Conservation (phyloP, 495 filamentous ascomycete species). For the Aspergillus wentii region DNA sequence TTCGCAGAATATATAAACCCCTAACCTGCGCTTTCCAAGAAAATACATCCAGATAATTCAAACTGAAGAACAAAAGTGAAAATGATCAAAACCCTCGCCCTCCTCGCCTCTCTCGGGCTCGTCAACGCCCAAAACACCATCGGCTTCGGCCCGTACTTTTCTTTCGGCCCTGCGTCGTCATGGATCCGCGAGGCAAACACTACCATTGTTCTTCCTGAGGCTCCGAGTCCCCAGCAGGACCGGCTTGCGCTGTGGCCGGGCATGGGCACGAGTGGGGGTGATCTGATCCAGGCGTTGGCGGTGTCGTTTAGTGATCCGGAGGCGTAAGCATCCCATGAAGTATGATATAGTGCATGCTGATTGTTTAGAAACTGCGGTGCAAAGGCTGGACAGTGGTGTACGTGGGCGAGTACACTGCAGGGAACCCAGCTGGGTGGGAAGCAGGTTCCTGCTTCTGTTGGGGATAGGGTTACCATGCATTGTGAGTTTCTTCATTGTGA, state of each 20-base stretch:
- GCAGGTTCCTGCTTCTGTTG: slow-evolving; percentile 16
- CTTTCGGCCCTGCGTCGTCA: slow-evolving; percentile 26
- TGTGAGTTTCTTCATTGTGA: slow-evolving; percentile 8
- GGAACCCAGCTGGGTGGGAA: slow-evolving; percentile 18
- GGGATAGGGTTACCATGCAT: slow-evolving; percentile 20
- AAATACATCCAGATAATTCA: no score
- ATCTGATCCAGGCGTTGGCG: slow-evolving; percentile 32
- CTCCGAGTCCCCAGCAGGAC: slow-evolving; percentile 21
- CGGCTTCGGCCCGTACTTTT: slow-evolving; percentile 29
- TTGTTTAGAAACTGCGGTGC: slow-evolving; percentile 26
- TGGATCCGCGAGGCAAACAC: slow-evolving; percentile 32
- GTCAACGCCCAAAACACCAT: slow-evolving; percentile 15
- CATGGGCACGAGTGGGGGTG: slow-evolving; percentile 33
- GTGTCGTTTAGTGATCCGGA: slow-evolving; percentile 26
- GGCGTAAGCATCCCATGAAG: slow-evolving; percentile 8
- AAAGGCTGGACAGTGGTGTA: slow-evolving; percentile 27
- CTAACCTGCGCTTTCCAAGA: no score
- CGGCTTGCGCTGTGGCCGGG: slow-evolving; percentile 33
- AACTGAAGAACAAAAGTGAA: slow-evolving; percentile 1
- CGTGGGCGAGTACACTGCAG: slow-evolving; percentile 29
- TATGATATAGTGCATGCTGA: no score
- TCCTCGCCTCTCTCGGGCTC: slow-evolving; percentile 10
- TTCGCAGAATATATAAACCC: no score
- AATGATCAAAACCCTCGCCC: slow-evolving; percentile 3
- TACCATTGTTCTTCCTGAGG: slow-evolving; percentile 24